A percentile compares a stretch with the other conserved stretches of the same genome.
Evolutionary conservation across 331 rosid species (phyloP).

Genomic region (Rosa hybrid): DNA sequence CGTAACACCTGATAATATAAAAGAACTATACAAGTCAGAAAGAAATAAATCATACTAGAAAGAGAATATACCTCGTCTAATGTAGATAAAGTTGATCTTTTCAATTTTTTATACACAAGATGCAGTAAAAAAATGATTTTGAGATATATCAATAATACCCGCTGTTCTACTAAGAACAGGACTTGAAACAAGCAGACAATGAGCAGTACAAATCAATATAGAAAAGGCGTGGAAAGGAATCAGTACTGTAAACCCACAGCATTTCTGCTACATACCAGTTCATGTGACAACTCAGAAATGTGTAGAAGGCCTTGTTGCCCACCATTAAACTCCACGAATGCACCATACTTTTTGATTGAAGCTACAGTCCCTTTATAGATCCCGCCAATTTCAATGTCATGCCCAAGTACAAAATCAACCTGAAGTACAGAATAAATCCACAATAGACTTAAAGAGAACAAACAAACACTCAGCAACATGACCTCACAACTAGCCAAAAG

Average conservation of each 20-base stretch:
- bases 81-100: no score
- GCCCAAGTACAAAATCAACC: constrained; percentile 86
- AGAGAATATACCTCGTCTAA: neutral
- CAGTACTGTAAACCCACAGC: neutral
- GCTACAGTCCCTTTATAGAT: constrained; percentile 70
- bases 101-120: no score
- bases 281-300: constrained; percentile 91
- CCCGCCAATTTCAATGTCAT: constrained; percentile 92
- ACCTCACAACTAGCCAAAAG: neutral
- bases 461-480: neutral
- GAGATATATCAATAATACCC: no score
- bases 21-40: constrained; percentile 3
- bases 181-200: neutral
- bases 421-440: constrained; percentile 21
- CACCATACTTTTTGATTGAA: constrained; percentile 86
- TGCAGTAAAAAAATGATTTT: no score
- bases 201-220: neutral
- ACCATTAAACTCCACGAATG: constrained; percentile 94
- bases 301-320: constrained; percentile 97
- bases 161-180: no score
- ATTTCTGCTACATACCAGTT: constrained; percentile 54
- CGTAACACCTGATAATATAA: constrained; percentile 59
- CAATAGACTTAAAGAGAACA: neutral
- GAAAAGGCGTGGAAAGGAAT: neutral
- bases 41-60: neutral